Evolutionary conservation across 441 rosid species (phyloP).

Genomic region (Erodium moschatum): DNA sequence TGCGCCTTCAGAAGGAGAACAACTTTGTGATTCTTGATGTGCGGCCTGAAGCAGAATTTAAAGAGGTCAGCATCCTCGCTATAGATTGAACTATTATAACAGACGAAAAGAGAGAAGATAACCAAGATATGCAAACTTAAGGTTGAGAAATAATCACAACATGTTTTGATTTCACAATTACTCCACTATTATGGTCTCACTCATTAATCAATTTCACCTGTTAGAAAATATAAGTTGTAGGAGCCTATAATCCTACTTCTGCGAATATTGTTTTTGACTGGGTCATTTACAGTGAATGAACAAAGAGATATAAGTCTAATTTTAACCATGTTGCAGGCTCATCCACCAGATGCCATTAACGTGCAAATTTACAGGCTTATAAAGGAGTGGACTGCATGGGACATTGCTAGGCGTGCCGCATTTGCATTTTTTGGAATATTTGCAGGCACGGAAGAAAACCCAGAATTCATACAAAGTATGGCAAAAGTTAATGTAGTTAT

Average conservation of each 20-base stretch:
- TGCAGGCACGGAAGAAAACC: conserved; percentile 91
- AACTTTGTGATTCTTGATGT: conserved; percentile 92
- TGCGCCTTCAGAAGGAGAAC: conserved; percentile 78
- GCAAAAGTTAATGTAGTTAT: not conserved
- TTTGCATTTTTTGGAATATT: conserved; percentile 96
- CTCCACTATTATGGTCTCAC: not conserved
- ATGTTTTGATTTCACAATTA: not conserved
- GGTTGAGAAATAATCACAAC: not conserved
- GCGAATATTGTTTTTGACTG: not conserved
- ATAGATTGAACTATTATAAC: not conserved
- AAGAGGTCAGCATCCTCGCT: conserved; percentile 41
- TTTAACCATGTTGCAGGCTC: conserved; percentile 34
- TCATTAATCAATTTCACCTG: not conserved
- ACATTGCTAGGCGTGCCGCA: conserved; percentile 72
- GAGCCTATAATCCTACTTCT: not conserved
- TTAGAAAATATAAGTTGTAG: not conserved
- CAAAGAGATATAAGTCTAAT: not conserved
- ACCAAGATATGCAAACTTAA: not conserved
- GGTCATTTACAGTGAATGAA: too few species aligned
- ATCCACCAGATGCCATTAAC: conserved; percentile 76
- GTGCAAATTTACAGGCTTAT: conserved; percentile 84
- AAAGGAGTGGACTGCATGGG: conserved; percentile 92
- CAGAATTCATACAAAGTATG: conserved; percentile 64
- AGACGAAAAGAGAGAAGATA: not conserved
- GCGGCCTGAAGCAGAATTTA: conserved; percentile 82